A percentile compares a stretch with the other conserved stretches of the same genome.
Evolutionary conservation across 805 yeast species (phyloP).

Genomic region (Komagataella pseudopastoris): DNA sequence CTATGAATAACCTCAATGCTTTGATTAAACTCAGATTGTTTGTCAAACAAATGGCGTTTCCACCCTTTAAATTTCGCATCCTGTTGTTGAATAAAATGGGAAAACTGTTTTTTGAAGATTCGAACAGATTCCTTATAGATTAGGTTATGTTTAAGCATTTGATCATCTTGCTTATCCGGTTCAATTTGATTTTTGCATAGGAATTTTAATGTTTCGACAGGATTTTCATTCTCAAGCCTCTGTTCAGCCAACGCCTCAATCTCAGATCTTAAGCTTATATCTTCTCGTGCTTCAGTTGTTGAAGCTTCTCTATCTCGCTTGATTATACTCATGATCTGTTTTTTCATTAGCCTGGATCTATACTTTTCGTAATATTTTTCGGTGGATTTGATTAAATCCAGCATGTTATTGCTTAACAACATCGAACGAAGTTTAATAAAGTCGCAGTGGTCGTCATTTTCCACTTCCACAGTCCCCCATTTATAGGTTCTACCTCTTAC

Average conservation of each 20-base stretch:
- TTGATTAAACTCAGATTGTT: conserved; percentile 41
- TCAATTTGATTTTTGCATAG: not conserved
- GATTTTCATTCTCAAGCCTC: not conserved
- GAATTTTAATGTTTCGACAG: not conserved
- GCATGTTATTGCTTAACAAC: conserved; percentile 56
- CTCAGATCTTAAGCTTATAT: conserved; percentile 9
- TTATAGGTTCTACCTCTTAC: conserved; percentile 67
- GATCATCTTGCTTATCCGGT: conserved; percentile 7
- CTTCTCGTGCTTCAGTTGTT: conserved; percentile 1
- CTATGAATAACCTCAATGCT: conserved; percentile 33
- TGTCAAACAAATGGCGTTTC: conserved; percentile 39
- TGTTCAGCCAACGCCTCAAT: conserved; percentile 9
- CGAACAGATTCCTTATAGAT: conserved; percentile 29
- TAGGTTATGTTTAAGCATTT: conserved; percentile 23
- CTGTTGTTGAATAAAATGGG: conserved; percentile 29
- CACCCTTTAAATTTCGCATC: conserved; percentile 49
- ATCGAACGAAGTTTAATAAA: conserved; percentile 50
- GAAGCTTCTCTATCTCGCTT: not conserved
- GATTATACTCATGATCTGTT: conserved; percentile 18
- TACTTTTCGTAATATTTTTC: conserved; percentile 67
- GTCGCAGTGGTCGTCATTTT: conserved; percentile 67
- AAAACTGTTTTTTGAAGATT: conserved; percentile 27
- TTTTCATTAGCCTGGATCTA: conserved; percentile 42
- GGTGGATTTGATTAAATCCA: conserved; percentile 66
- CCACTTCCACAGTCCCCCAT: conserved; percentile 86